Base-by-base conservation (phyloP, 2,329 filamentous ascomycete species). In the Aspergillus neotritici region DNA sequence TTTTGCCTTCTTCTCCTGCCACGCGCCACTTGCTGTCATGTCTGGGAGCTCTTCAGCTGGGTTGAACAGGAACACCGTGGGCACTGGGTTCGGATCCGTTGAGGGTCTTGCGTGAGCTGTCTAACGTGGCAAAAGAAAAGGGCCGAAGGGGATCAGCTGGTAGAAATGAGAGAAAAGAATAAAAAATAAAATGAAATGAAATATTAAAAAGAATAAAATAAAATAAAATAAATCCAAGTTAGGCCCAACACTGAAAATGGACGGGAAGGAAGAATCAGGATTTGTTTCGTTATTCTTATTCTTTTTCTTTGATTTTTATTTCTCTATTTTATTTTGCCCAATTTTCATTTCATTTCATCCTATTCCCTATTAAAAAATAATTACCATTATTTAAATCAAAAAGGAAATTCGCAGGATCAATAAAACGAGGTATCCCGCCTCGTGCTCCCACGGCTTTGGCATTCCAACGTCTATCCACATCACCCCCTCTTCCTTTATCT, bases 51-150 rank as follows among this genome's bases (percentile, higher is more conserved):
- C 34, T 42, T 47, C 39, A 46, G 42, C 37, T 16, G 25, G 30
- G 35, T 40, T 21, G 17, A 41, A 25, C 7, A 31, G 33, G 21
- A 25, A 25, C 17, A 17, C 5, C 21, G 7, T n/a, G 25, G 25
- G n/a, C 36, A 38, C 28, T 38, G 9, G 9, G n/a, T 35, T 30
- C 37, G 43, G 33, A 32, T 36, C 38, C 40, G 39, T 49, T 30
- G 31, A 43, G 40, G 33, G 37, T 34, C 45, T 51, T 52, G 21
- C 57, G 52, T 61, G 54, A 58, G 58, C 51, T 56, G 52, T 56
- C 52, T 48, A 60, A 55, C 58, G 58, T 61, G 59, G 54, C 56
- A 52, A 58, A 54, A 43, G 21, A 25, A 25, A 25, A 25, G 21
- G 21, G 3, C 21, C 38, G 45, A 48, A 48, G 47, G 54, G 45